Evolutionary conservation across 1,284 basidiomycete genomes (phyloP).

Genomic region (Abortiporus biennis): DNA sequence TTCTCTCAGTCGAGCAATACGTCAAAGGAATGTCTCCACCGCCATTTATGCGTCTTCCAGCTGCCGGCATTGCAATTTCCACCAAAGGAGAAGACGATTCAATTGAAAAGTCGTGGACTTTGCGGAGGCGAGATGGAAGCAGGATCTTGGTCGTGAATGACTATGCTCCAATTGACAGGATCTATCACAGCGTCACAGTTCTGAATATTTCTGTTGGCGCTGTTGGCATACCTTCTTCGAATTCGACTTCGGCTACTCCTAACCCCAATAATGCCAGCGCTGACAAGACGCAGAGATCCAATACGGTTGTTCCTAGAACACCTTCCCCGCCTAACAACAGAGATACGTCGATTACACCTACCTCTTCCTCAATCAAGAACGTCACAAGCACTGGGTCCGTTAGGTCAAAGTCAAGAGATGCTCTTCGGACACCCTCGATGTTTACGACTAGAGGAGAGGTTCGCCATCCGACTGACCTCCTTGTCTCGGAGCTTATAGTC

Average conservation of each 20-base stretch:
- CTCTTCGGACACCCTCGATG: conserved; percentile 35
- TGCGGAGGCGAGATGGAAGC: conserved; percentile 51
- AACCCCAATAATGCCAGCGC: conserved; percentile 7
- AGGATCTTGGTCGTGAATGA: conserved; percentile 45
- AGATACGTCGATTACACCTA: neutral
- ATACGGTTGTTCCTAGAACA: conserved; percentile 6
- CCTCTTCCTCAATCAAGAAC: neutral
- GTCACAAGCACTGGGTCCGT: conserved; percentile 2
- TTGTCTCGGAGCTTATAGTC: conserved; percentile 68
- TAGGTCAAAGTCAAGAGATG: conserved; percentile 27
- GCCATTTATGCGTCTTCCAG: conserved; percentile 64
- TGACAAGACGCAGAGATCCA: conserved; percentile 11
- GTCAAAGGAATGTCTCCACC: conserved; percentile 58
- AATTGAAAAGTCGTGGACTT: conserved; percentile 40
- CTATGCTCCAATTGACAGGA: conserved; percentile 41
- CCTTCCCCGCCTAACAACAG: conserved; percentile 5
- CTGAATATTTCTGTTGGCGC: conserved; percentile 21
- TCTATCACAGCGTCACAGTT: conserved; percentile 45
- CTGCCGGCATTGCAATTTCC: conserved; percentile 49
- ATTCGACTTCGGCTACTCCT: conserved; percentile 9
- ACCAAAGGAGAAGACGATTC: conserved; percentile 43
- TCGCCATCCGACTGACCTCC: conserved; percentile 48
- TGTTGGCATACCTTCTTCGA: neutral
- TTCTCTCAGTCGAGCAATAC: conserved; percentile 67
- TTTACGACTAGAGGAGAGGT: conserved; percentile 60